Evolutionary conservation across 2,329 filamentous ascomycete species (phyloP).

Genomic region (Neofusicoccum parvum): DNA sequence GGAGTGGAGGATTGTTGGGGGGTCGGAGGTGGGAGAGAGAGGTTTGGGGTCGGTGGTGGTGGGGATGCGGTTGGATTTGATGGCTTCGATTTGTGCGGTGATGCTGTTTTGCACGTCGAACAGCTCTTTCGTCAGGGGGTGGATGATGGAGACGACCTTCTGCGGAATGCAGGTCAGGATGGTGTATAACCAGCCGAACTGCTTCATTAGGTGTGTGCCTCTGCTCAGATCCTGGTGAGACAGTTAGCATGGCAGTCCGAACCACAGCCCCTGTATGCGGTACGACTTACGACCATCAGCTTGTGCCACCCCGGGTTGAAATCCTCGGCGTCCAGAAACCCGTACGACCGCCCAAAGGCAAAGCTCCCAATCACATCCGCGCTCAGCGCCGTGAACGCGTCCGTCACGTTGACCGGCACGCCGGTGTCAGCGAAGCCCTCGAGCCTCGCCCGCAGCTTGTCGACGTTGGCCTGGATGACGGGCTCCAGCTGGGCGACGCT

Average conservation of each 20-base stretch:
- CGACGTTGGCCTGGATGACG: conserved; percentile 25
- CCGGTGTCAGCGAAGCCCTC: conserved; percentile 16
- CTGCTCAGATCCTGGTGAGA: conserved; percentile 28
- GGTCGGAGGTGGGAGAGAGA: conserved; percentile 21
- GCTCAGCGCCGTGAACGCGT: conserved; percentile 27
- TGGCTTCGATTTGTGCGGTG: conserved; percentile 29
- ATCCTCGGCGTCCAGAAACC: conserved; percentile 26
- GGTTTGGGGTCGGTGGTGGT: conserved; percentile 14
- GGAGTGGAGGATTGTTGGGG: conserved; percentile 22
- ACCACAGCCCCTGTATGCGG: not conserved
- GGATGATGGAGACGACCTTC: conserved; percentile 27
- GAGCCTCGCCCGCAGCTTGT: conserved; percentile 24
- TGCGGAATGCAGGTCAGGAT: conserved; percentile 25
- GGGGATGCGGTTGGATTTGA: conserved; percentile 22
- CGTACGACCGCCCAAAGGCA: conserved; percentile 28
- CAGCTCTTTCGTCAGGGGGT: conserved; percentile 30
- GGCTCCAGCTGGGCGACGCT: conserved; percentile 27
- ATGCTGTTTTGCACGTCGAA: conserved; percentile 34
- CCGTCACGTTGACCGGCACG: conserved; percentile 26
- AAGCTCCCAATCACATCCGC: conserved; percentile 23
- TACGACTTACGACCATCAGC: conserved; percentile 27
- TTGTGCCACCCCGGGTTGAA: conserved; percentile 26
- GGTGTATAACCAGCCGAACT: conserved; percentile 26
- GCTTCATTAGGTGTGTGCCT: conserved; percentile 33
- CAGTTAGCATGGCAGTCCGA: not conserved